Conservation (phyloP, 2,329 filamentous ascomycete species). For the Ceratocystis harringtonii region DNA sequence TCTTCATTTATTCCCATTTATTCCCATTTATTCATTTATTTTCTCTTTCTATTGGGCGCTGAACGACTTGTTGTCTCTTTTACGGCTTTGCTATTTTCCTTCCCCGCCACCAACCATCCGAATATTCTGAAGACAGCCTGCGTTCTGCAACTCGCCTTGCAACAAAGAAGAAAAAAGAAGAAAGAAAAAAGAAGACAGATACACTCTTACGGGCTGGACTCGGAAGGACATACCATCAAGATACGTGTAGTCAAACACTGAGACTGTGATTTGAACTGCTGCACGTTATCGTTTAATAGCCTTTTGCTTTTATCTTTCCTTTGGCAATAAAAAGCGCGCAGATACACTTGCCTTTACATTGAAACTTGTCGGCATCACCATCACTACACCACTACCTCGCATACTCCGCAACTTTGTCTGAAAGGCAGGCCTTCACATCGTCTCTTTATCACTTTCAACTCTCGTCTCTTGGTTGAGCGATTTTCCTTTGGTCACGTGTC, state of each 20-base stretch:
- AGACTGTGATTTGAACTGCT: background rate
- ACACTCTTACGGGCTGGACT: constrained; percentile 19
- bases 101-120: background rate
- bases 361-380: background rate
- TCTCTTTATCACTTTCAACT: background rate
- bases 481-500: constrained; percentile 5
- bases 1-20: background rate
- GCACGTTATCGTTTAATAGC: background rate
- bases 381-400: background rate
- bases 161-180: background rate
- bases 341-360: background rate
- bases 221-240: constrained; percentile 10
- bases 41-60: background rate
- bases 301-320: background rate
- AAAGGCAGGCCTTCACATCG: constrained; percentile 10
- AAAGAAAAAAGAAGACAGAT: background rate
- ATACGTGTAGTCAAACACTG: background rate
- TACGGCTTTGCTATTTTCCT: background rate
- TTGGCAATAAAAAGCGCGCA: background rate
- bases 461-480: constrained; percentile 11
- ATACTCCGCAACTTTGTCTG: background rate
- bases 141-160: background rate
- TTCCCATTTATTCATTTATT: background rate
- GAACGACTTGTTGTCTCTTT: background rate
- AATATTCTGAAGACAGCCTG: constrained; percentile 1